Conservation (phyloP, 2,329 filamentous ascomycete species). For the Fonsecaea multimorphosa region DNA sequence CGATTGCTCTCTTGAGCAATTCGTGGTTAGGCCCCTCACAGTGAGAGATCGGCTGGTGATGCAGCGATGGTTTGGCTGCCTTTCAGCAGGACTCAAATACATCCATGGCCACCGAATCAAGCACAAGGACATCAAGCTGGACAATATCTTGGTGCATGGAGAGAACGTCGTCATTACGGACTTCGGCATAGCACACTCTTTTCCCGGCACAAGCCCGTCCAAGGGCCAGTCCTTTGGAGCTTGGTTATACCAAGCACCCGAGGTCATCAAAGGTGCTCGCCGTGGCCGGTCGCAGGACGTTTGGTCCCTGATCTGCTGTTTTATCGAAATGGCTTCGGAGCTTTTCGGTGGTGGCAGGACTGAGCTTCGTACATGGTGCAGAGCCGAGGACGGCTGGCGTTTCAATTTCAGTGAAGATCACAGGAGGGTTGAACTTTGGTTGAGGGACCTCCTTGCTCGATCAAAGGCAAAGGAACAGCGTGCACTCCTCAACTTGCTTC, state of each 20-base stretch:
- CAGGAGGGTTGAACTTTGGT: background rate
- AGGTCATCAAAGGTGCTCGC: background rate
- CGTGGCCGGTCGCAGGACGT: conserved; percentile 1
- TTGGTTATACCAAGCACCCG: background rate
- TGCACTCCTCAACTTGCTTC: background rate
- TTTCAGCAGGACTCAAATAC: background rate
- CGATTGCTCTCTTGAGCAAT: background rate
- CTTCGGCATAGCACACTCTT: background rate
- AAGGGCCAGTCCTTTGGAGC: background rate
- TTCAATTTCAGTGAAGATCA: background rate
- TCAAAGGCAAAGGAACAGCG: background rate
- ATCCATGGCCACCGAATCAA: conserved; percentile 1
- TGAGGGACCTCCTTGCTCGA: background rate
- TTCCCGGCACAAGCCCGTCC: background rate
- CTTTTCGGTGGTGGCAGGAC: background rate
- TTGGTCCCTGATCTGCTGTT: conserved; percentile 1
- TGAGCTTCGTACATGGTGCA: background rate
- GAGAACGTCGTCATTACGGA: conserved; percentile 11
- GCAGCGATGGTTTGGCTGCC: conserved; percentile 1
- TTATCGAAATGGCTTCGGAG: background rate
- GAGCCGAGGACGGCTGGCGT: background rate
- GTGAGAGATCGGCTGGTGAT: background rate
- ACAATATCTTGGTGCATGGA: conserved; percentile 7
- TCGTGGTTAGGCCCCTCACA: background rate
- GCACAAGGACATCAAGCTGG: conserved; percentile 10